Evolutionary conservation across 116 monocot species (phyloP).

Genomic region (Phalaenopsis hybrid): DNA sequence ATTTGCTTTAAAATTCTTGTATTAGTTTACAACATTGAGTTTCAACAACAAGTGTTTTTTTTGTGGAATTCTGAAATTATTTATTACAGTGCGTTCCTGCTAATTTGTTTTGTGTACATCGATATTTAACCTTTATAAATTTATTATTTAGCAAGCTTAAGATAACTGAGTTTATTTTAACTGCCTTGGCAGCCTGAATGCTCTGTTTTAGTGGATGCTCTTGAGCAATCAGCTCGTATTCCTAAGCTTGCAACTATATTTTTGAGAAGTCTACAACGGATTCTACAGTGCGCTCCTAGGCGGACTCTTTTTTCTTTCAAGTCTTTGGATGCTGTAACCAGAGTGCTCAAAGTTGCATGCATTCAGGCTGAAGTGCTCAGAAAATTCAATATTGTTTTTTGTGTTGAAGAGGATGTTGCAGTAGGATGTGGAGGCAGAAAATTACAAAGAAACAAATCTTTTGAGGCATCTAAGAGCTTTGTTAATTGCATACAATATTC

Average conservation of each 20-base stretch:
- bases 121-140: neutral
- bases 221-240: conserved; percentile 69
- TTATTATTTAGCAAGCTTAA: neutral
- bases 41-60: neutral
- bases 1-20: conserved; percentile 1
- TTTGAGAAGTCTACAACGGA: conserved; percentile 60
- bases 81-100: neutral
- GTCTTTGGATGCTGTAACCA: conserved; percentile 47
- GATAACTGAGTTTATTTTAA: conserved; percentile 4
- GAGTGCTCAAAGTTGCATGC: conserved; percentile 78
- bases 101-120: neutral
- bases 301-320: conserved; percentile 65
- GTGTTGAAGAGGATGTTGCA: conserved; percentile 11
- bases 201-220: conserved; percentile 57
- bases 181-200: conserved; percentile 81
- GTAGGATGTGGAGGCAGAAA: conserved; percentile 8
- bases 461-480: conserved; percentile 19
- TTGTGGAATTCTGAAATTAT: neutral
- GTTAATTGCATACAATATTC: conserved; percentile 49
- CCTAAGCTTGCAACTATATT: conserved; percentile 61
- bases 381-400: conserved; percentile 20
- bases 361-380: conserved; percentile 54
- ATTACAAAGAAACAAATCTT: conserved; percentile 8
- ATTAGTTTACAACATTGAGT: neutral
- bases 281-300: conserved; percentile 62